Base-by-base conservation (phyloP, 768 basidiomycete genomes). In the Collybiopsis confluens region DNA sequence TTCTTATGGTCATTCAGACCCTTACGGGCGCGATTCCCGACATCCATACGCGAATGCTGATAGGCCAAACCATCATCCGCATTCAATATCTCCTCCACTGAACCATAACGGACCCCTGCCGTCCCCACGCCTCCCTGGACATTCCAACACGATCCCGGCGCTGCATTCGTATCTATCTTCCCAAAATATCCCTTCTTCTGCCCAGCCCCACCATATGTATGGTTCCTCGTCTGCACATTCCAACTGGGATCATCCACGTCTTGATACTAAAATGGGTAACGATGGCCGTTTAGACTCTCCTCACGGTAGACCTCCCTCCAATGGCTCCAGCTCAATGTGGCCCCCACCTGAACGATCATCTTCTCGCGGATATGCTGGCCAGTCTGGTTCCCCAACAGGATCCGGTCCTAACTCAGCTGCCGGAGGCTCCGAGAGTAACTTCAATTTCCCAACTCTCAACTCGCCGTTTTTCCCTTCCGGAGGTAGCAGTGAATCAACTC, bases 391-490 rank as follows among this genome's bases (percentile, higher is more conserved):
- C 5, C 47, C 47, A 35, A 37, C 47, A 36, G 21, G 47, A 18
- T 48, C 47, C 4, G 47, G 30, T 15, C 47, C 47, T 8, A 48
- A 16, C 33, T 48, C 47, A 13, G 27, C 45, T 15, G 33, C 45
- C 10, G 33, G 33, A 28, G 47, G 47, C 21, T 20, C 7, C 21
- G 47, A 48, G 13, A 48, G 20, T 6, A 48, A 48, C 47, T 51
- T 27, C 28, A 43, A 51, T 28, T 51, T 51, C 28, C 50, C 50
- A 21, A 51, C 50, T 11, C 40, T 51, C 6, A 51, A 51, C 18
- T 41, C 50, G 4, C 50, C 50, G 38, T 51, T 51, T 30, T 51
- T 41, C 10, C 50, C 50, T 43, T 21, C 30, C 15, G 35, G 35
- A 21, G 47, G 47, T 10, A 35, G 30, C 20, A 24, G 33, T 24